Evolutionary conservation across 495 filamentous ascomycete species (phyloP), one percentile per base, ranked within the genome.

Genomic region (Lepraria neglecta): DNA sequence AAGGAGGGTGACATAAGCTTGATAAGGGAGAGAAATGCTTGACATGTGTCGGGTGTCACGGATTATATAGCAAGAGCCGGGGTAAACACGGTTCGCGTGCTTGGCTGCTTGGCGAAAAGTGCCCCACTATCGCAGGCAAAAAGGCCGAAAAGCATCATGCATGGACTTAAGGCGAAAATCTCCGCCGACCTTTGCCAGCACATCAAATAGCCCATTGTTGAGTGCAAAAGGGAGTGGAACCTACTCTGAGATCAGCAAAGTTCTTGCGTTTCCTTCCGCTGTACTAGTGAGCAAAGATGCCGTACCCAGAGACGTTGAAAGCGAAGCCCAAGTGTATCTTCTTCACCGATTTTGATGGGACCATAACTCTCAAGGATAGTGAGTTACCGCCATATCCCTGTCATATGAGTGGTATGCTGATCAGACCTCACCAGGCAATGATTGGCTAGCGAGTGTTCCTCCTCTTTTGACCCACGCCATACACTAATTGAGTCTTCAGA

Each of bases 261-360:
- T 6, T 6, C 17, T 27, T 30, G 17, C 21, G 27, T 2, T 12
- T 45, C n/a, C 35, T 30, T 42, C 3, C 40, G 30, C 9, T 24
- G 19, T 57, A 24, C 17, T 6, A n/a, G 31, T 27, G 5, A 30
- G 19, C 35, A 55, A 64, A 6, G 24, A 71, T 71, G 69, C 69
- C 69, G 21, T 71, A 65, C 52, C 69, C 69, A 43, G 56, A 65
- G 43, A 67, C 69, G 2, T 56, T 91, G 74, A 75, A 78, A 65
- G 87, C 83, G 17, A 80, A 82, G 65, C 87, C 88, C 38, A 87
- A 90, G 72, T 85, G 86, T 77, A 94, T 97, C 74, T 95, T 97
- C 79, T 97, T 97, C 78, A 92, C 92, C 45, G 92, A 97, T 73
- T 97, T 97, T 65, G 92, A 97, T 70, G 92, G 92, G 57, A 97